Conservation (phyloP, 371 early-diverging fungal genomes). For the Circinella minor region DNA sequence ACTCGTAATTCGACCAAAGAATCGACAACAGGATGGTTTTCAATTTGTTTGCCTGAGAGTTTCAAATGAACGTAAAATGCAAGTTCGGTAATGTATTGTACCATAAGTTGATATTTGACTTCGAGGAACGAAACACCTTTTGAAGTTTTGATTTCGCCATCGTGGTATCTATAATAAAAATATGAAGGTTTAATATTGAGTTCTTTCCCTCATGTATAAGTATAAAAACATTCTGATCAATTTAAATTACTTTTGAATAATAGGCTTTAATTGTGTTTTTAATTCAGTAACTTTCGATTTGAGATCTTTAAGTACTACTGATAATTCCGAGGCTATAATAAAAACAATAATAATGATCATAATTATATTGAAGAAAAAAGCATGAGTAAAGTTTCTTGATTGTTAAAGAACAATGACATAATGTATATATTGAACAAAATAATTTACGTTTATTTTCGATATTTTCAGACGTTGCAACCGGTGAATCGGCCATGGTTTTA, state of each 20-base stretch:
- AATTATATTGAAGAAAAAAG: background rate
- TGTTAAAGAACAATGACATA: background rate
- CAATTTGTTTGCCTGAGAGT: conserved; percentile 71
- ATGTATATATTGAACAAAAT: background rate
- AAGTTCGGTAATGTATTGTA: conserved; percentile 87
- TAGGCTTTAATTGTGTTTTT: conserved; percentile 55
- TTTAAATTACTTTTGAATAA: conserved; percentile 48
- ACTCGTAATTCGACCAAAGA: conserved; percentile 81
- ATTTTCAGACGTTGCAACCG: background rate
- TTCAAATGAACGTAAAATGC: conserved; percentile 77
- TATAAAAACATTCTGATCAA: too few species aligned
- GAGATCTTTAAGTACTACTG: conserved; percentile 53
- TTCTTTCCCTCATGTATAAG: too few species aligned
- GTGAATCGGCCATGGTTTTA: conserved; percentile 7
- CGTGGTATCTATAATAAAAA: conserved; percentile 38
- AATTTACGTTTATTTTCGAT: background rate
- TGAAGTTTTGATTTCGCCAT: conserved; percentile 68
- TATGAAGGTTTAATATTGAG: too few species aligned
- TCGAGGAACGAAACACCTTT: conserved; percentile 87
- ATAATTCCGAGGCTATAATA: conserved; percentile 32
- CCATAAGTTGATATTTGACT: conserved; percentile 83
- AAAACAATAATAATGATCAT: too few species aligned
- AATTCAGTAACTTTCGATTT: conserved; percentile 60
- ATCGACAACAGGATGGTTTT: conserved; percentile 68
- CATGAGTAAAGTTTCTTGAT: background rate